Base-by-base conservation (phyloP, 2,329 filamentous ascomycete species). In the Gaeumannomyces tritici region DNA sequence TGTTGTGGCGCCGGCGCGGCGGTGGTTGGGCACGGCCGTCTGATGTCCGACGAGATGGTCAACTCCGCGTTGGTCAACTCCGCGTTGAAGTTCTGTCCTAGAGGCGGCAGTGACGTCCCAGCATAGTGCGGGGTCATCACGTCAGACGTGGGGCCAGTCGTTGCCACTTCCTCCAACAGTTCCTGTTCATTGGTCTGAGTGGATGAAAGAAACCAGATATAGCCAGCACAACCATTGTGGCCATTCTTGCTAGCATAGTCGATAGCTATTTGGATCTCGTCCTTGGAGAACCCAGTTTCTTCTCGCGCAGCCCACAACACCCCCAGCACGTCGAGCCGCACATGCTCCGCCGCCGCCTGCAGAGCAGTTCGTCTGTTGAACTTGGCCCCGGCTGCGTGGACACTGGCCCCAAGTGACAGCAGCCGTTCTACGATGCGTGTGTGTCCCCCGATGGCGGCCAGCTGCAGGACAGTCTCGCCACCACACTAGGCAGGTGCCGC, bases 181-280 rank as follows among this genome's bases (percentile, higher is more conserved):
- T 33, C 57, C 35, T 18, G 35, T 15, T 15, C 35, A 15, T 42
- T 42, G 28, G 57, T 26, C 15, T 59, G 21, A 12, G 31, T 59
- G 7, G 33, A 18, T 9, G 28, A 59, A 26, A 59, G 57, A 28
- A 21, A 59, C 27, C 33, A 27, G 24, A 60, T 12, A 27, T 55
- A 60, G 18, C 51, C 59, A 12, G 59, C 59, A 21, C 59, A 60
- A 28, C 59, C 59, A n/a, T 21, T 54, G 27, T 60, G 59, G 27
- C 59, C 59, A n/a, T 55, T 28, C 27, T 55, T 54, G 3, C 27
- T 24, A 13, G 59, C 59, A n/a, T 35, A 55, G 4, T 18, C 15
- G n/a, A 60, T 60, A 5, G 59, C 59, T 0, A 47, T 15, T 21
- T 4, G 2, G 11, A 60, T 18, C 7, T 33, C 59, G 27, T 55